These are phyloP conservation scores for Debaryomyces nepalensis DNA, from an alignment of 1,139 yeast species.

Conservation along the genomic window DNA sequence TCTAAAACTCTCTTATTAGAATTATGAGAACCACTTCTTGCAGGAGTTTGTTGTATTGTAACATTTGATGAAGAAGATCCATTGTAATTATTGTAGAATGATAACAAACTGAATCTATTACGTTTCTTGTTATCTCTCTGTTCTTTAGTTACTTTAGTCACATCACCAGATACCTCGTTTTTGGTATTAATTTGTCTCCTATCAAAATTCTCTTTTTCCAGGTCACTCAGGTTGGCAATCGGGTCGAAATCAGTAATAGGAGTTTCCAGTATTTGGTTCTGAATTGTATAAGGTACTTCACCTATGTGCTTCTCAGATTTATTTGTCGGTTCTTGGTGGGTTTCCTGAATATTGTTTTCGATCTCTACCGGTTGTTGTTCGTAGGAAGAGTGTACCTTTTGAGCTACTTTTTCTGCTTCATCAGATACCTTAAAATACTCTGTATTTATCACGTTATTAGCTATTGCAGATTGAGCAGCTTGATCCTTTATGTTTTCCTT, in stretches of 20 bases:
- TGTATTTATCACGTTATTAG: too few species aligned
- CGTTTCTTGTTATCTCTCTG: conserved; percentile 44
- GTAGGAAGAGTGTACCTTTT: too few species aligned
- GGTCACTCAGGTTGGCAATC: neutral
- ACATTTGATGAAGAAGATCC: conserved; percentile 23
- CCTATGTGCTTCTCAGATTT: too few species aligned
- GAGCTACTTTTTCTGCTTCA: too few species aligned
- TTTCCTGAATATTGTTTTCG: too few species aligned
- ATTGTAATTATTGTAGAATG: conserved; percentile 50
- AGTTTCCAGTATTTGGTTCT: too few species aligned
- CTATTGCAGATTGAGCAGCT: too few species aligned
- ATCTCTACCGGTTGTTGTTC: too few species aligned
- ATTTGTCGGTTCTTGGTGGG: too few species aligned
- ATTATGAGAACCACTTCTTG: conserved; percentile 14
- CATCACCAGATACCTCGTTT: conserved; percentile 13
- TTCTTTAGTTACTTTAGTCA: conserved; percentile 26
- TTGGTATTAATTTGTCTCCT: conserved; percentile 12
- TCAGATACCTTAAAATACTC: too few species aligned
- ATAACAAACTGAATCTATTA: conserved; percentile 57
- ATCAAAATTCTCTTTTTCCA: conserved; percentile 17
- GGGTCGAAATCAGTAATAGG: neutral
- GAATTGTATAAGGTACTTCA: too few species aligned
- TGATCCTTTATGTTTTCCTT: too few species aligned
- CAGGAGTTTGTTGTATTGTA: conserved; percentile 16
- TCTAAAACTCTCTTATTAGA: conserved; percentile 42